A percentile compares a stretch with the other conserved stretches of the same genome.
These are phyloP conservation scores for Gossypium rotundifolium DNA, from an alignment of 345 rosid genomes.

Conservation along the genomic window DNA sequence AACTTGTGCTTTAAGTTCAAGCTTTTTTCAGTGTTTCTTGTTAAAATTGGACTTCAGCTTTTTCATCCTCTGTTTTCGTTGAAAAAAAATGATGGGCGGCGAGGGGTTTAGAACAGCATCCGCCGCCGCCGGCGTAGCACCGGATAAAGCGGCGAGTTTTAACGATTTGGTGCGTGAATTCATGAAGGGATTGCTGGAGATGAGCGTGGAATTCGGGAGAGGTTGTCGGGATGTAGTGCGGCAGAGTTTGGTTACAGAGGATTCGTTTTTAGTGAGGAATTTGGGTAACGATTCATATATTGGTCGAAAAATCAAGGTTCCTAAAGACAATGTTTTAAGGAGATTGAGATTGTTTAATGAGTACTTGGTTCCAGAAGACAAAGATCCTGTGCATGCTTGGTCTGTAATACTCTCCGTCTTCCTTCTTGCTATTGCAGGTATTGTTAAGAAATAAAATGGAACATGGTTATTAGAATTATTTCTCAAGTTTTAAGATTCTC, in stretches of 20 bases:
- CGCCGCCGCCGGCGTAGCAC: background rate
- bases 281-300: conserved; percentile 37
- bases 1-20: background rate
- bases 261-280: conserved; percentile 39
- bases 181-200: conserved; percentile 42
- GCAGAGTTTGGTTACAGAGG: conserved; percentile 51
- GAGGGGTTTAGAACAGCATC: background rate
- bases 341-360: conserved; percentile 35
- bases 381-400: conserved; percentile 53
- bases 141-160: conserved; percentile 8
- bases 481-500: background rate
- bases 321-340: conserved; percentile 21
- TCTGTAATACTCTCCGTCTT: conserved; percentile 44
- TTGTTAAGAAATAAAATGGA: background rate
- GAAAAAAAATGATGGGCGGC: conserved; percentile 2
- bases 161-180: conserved; percentile 46
- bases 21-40: background rate
- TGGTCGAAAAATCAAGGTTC: conserved; percentile 28
- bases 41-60: background rate
- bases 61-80: background rate
- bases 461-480: background rate
- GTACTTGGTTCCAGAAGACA: conserved; percentile 60
- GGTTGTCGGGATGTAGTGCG: conserved; percentile 57
- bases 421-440: conserved; percentile 57
- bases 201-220: conserved; percentile 50